Conservation (phyloP, 352 stramenopile genomes). For the Phytophthora fragariae region DNA sequence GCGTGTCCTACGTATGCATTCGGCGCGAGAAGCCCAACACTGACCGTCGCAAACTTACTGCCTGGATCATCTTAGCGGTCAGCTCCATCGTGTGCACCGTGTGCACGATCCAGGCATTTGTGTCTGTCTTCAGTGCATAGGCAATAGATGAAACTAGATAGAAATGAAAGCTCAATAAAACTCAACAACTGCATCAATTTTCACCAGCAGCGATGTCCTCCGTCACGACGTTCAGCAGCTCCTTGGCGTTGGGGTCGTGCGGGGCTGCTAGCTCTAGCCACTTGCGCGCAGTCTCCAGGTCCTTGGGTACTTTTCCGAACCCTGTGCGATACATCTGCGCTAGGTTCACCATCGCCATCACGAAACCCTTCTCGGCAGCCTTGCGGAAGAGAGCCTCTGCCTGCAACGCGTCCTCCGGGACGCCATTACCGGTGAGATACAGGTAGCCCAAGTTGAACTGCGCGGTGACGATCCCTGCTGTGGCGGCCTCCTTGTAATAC, state of each 20-base stretch:
- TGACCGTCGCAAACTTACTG: conserved; percentile 71
- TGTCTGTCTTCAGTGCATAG: conserved; percentile 51
- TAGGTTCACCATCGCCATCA: conserved; percentile 91
- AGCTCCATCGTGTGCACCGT: conserved; percentile 74
- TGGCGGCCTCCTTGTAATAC: conserved; percentile 76
- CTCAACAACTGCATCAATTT: conserved; percentile 17
- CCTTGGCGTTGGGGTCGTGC: conserved; percentile 81
- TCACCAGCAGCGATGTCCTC: conserved; percentile 9
- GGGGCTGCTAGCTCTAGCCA: conserved; percentile 82
- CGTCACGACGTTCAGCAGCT: conserved; percentile 60
- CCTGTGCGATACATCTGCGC: conserved; percentile 85
- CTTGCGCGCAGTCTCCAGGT: conserved; percentile 68
- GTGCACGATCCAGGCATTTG: conserved; percentile 77
- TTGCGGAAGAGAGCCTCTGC: conserved; percentile 79
- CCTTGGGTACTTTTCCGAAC: conserved; percentile 69
- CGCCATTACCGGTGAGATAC: conserved; percentile 71
- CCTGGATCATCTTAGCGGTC: conserved; percentile 82
- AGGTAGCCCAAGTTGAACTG: conserved; percentile 87
- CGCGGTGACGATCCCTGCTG: conserved; percentile 60
- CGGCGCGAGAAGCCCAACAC: conserved; percentile 72
- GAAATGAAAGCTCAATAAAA: conserved; percentile 23
- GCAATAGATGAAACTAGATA: conserved; percentile 20
- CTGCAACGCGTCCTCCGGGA: conserved; percentile 61
- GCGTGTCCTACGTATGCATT: conserved; percentile 87
- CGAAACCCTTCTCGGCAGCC: conserved; percentile 80